phyloP scores from a whole-genome alignment of 169 alveolate species.

The Hepatocystis sp. region DNA sequence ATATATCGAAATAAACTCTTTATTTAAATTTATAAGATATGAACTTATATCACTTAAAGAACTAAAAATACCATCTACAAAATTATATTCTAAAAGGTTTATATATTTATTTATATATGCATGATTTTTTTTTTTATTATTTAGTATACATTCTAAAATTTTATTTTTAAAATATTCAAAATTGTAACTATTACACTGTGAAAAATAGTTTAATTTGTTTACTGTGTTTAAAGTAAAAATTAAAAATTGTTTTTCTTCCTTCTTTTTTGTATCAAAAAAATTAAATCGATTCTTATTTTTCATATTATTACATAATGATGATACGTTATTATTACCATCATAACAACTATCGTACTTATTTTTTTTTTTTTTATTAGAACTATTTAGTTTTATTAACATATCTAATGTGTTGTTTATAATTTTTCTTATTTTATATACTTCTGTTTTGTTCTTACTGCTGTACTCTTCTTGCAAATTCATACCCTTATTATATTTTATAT shows the following conservation, averaged over 20 bases:
- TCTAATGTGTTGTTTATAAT: conserved; percentile 19
- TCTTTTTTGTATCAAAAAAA: conserved; percentile 3
- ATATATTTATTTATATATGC: conserved; percentile 61
- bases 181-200: conserved; percentile 31
- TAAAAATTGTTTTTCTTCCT: conserved; percentile 50
- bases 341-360: not conserved
- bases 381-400: conserved; percentile 22
- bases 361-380: not conserved
- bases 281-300: not conserved
- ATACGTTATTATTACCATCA: not conserved
- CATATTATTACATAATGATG: not conserved
- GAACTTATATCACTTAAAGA: conserved; percentile 41
- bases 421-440: conserved; percentile 9
- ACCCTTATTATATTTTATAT: too few relatives aligned
- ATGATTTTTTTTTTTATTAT: conserved; percentile 44
- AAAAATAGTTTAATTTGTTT: conserved; percentile 23
- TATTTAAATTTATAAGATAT: conserved; percentile 15
- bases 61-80: conserved; percentile 17
- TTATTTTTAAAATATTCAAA: conserved; percentile 47
- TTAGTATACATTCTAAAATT: conserved; percentile 16
- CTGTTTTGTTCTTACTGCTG: not conserved
- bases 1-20: conserved; percentile 17
- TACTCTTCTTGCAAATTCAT: too few relatives aligned
- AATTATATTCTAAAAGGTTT: conserved; percentile 23
- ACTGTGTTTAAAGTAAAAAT: conserved; percentile 45